phyloP scores from a whole-genome alignment of 768 basidiomycete genomes.

The Asterophora lycoperdoides region DNA sequence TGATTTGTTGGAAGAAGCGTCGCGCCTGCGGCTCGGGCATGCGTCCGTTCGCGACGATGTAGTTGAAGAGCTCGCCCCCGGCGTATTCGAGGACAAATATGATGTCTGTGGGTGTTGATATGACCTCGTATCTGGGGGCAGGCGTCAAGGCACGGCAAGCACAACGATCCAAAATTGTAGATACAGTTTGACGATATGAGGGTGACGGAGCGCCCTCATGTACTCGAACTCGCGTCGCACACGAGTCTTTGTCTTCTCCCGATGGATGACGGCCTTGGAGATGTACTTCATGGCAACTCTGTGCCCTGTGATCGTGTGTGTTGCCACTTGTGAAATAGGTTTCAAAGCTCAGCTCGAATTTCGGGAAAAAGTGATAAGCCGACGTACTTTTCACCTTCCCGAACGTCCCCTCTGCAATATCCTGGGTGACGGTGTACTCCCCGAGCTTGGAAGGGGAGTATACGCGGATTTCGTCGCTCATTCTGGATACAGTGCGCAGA shows the following conservation, averaged over 20 bases:
- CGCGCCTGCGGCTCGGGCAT: slow-evolving; percentile 87
- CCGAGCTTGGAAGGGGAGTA: slow-evolving; percentile 75
- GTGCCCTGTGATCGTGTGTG: slow-evolving; percentile 91
- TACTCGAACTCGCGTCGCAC: slow-evolving; percentile 97
- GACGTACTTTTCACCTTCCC: slow-evolving; percentile 96
- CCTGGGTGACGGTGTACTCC: slow-evolving; percentile 82
- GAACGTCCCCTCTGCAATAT: slow-evolving; percentile 95
- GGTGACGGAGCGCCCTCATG: slow-evolving; percentile 88
- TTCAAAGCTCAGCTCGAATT: slow-evolving; percentile 9
- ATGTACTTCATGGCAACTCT: slow-evolving; percentile 98
- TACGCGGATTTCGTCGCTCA: slow-evolving; percentile 28
- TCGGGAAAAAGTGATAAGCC: neutral
- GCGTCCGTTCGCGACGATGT: slow-evolving; percentile 90
- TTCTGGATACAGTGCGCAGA: slow-evolving; percentile 19
- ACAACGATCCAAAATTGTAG: slow-evolving; percentile 23
- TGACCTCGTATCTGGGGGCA: slow-evolving; percentile 70
- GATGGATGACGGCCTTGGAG: slow-evolving; percentile 88
- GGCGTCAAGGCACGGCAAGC: slow-evolving; percentile 11
- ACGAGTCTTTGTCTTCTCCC: slow-evolving; percentile 86
- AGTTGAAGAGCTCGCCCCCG: slow-evolving; percentile 95
- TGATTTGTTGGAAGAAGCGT: slow-evolving; percentile 97
- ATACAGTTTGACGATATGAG: slow-evolving; percentile 97
- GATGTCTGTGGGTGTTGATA: slow-evolving; percentile 92
- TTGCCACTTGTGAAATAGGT: slow-evolving; percentile 62
- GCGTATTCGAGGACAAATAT: slow-evolving; percentile 98